Base-by-base conservation (phyloP, 805 yeast genomes). In the Maudiozyma bulderi region DNA sequence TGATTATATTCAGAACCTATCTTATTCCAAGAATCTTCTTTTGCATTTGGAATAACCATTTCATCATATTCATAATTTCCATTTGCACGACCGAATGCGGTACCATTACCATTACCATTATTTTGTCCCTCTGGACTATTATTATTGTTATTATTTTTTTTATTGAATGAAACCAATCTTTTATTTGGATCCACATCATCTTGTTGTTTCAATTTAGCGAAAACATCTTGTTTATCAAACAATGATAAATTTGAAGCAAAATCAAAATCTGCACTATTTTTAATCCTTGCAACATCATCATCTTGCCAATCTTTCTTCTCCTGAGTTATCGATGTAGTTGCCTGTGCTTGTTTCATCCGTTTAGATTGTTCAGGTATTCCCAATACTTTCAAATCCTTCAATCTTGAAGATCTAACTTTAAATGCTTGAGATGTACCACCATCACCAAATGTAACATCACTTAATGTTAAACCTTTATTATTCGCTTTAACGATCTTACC, bases 191-290 rank as follows among this genome's bases (percentile, higher is more conserved):
- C 78, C 14, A 79, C 72, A 15, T 71, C 74, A 60, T 89, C 96
- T 47, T 72, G 68, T 52, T 73, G 73, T 46, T 79, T 80, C 58
- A 90, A 75, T 60, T 87, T 88, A 45, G 84, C 85, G 64, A 90
- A 84, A 3, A 89, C 91, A 6, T 81, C 73, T 50, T 74, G 71
- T 64, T 90, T 90, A 64, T 90, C 93, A 59, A 90, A 90, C 72
- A 81, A 80, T 28, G 82, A 82, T 53, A 90, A 73, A 60, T 85
- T 86, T 11, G 86, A 82, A 48, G 80, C 86, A 65, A 90, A 90
- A 64, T 90, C 96, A 66, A 90, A 90, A 54, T 88, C 96, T 26
- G 71, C 74, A 48, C 73, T 62, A 15, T 66, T 53, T 54, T 78
- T 73, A 62, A 78, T 74, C 51, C 71, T 67, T 49, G 67, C 55